Conservation (phyloP, 2,329 filamentous ascomycete genomes). For the Botryosphaeria dothidea region DNA sequence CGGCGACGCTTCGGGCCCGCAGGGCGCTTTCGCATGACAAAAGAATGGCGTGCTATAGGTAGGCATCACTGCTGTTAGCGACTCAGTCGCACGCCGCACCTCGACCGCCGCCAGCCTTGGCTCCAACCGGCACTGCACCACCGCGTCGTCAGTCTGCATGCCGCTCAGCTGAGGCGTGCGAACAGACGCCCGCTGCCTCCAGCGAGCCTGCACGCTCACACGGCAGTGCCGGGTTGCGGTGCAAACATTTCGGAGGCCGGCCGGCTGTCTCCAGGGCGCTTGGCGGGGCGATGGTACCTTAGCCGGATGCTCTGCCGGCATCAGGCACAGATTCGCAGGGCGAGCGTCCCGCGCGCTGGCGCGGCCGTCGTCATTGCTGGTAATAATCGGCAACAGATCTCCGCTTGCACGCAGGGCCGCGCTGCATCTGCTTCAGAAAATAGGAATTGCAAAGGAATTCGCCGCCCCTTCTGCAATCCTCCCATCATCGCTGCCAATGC, state of each 20-base stretch:
- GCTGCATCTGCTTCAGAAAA: neutral
- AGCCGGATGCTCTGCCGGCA: neutral
- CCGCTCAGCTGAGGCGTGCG: neutral
- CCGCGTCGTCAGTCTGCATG: too few relatives aligned
- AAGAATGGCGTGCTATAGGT: neutral
- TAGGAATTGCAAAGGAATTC: constrained; percentile 8
- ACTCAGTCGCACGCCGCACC: neutral
- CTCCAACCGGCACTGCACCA: neutral
- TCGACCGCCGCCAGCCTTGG: neutral
- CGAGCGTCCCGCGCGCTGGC: neutral
- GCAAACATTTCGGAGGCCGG: too few relatives aligned
- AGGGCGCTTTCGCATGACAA: neutral
- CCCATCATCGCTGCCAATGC: neutral
- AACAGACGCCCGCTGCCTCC: too few relatives aligned
- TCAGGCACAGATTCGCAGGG: neutral
- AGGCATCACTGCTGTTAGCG: neutral
- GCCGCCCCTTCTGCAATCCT: neutral
- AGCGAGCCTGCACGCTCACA: too few relatives aligned
- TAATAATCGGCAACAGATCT: neutral
- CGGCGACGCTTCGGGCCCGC: neutral
- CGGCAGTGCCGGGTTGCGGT: too few relatives aligned
- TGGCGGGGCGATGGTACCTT: neutral
- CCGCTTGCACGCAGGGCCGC: neutral
- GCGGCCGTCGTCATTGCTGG: neutral
- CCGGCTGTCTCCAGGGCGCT: neutral